A percentile compares a stretch with the other conserved stretches of the same genome.
Evolutionary conservation across 192 early-diverging fungal species (phyloP).

Genomic region (Rhizophlyctis rosea): DNA sequence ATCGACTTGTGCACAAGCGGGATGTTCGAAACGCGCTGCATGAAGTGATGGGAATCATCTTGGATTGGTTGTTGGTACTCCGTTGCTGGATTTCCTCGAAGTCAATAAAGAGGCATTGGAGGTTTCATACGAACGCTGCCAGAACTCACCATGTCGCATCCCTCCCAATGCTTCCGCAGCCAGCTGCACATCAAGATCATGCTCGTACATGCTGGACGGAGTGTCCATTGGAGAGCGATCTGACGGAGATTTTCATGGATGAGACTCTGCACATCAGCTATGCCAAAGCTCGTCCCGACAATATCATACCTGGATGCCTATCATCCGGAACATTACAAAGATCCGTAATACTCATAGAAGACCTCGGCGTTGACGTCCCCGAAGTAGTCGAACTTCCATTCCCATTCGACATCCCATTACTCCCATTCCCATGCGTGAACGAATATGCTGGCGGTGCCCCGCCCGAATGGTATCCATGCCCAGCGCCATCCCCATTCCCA

Average conservation of each 20-base stretch:
- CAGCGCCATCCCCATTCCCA: background rate
- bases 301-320: background rate
- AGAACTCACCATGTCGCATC: conserved; percentile 15
- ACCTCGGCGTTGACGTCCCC: background rate
- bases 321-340: conserved; percentile 11
- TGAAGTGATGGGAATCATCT: conserved; percentile 49
- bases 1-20: conserved; percentile 77
- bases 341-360: background rate
- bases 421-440: background rate
- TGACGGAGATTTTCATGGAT: conserved; percentile 7
- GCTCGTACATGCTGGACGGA: background rate
- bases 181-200: conserved; percentile 33
- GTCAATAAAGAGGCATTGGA: background rate
- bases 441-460: conserved; percentile 3
- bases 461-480: background rate
- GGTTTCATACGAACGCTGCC: background rate
- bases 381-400: background rate
- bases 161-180: conserved; percentile 44
- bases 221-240: background rate
- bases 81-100: background rate
- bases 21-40: conserved; percentile 73
- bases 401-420: background rate
- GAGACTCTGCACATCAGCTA: background rate
- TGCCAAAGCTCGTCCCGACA: background rate
- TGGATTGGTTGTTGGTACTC: too few relatives aligned